Evolutionary conservation across 306 rosid species (phyloP), one percentile per base, ranked within the genome.

Genomic region (Casuarina equisetifolia): DNA sequence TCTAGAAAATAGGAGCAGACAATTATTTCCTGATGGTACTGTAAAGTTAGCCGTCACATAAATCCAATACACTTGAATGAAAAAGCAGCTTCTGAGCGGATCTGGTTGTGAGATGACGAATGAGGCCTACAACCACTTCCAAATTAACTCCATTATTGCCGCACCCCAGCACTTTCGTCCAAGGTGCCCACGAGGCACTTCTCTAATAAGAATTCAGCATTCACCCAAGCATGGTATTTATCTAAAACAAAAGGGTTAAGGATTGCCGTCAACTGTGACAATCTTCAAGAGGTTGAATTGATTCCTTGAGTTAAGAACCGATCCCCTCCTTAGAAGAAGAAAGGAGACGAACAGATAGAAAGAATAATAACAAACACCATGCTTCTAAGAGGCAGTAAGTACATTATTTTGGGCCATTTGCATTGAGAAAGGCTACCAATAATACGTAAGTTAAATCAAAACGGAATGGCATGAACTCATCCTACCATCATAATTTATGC

Each of bases 191-290:
- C 89, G 1, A 90, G 92, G 86, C 98, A 94, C 83, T 91, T 92
- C 86, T 92, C 96, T 75, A 94, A 79, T 64, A 94, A 79, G 85
- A 91, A 94, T 78, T 94, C 98, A 0, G 89, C 93, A 40, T 94
- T 92, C 73, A 94, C 98, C 92, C 97, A 92, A 76, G 99, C 97
- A 77, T 95, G 97, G 83, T 95, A 91, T 86, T 92, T 92, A 87
- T 95, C 97, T 95, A 79, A 73, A 68, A 42, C 13, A 45, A 70
- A 81, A 39, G 17, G 15, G 55, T 83, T 83, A 78, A 92, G 95
- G 90, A 90, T 61, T 72, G 66, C 71, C 72, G 48, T 2, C 48
- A 38, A 67, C 52, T 4, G 38, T 32, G 38, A 53, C 43, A 73
- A 45, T 38, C 73, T 3, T 44, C 42, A 36, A 45, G 5, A 38